Conservation (phyloP, 2,329 filamentous ascomycete genomes). For the Chrysosporium queenslandicum region DNA sequence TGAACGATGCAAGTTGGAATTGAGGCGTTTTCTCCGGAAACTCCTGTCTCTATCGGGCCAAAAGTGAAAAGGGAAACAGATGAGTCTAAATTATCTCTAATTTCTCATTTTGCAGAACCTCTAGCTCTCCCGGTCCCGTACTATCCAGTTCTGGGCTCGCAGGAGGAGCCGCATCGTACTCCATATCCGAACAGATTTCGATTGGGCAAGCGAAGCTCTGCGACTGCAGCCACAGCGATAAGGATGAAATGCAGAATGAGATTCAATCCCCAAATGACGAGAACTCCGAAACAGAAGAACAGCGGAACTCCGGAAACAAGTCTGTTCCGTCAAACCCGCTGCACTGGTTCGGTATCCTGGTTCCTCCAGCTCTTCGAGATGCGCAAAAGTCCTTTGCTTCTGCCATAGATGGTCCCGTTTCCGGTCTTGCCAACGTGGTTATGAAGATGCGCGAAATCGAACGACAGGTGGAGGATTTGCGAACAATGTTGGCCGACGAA, state of each 20-base stretch:
- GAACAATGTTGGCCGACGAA: not conserved
- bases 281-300: not conserved
- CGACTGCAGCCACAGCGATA: not conserved
- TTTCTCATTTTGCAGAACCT: not conserved
- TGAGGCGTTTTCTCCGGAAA: no score
- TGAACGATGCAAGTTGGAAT: not conserved
- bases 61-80: not conserved
- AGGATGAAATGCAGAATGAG: not conserved
- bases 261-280: not conserved
- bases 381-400: conserved; percentile 37
- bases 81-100: not conserved
- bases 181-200: not conserved
- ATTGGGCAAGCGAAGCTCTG: not conserved
- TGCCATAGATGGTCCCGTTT: conserved; percentile 30
- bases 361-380: conserved; percentile 36
- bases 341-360: conserved; percentile 42
- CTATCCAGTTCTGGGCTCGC: not conserved
- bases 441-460: conserved; percentile 37
- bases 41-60: not conserved
- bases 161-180: not conserved
- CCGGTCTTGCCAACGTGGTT: conserved; percentile 30
- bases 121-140: not conserved
- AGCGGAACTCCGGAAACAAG: conserved; percentile 11
- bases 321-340: conserved; percentile 34
- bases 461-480: conserved; percentile 25